These are phyloP conservation scores for Serendipita sp. DNA, from an alignment of 768 basidiomycete species.

Conservation along the genomic window DNA sequence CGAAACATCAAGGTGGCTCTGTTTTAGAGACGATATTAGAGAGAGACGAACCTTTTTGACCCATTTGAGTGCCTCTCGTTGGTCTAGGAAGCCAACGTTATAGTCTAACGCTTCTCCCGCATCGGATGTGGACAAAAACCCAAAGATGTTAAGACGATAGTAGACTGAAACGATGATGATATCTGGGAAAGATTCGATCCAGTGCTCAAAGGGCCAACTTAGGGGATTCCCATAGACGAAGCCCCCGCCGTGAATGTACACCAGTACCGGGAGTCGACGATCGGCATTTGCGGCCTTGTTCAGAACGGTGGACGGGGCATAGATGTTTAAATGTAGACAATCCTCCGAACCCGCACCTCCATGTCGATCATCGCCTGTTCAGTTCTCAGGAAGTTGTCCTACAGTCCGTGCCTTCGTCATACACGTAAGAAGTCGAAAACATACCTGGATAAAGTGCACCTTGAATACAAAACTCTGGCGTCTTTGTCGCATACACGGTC, in stretches of 20 bases:
- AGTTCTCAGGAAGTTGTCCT: neutral
- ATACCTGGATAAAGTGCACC: neutral
- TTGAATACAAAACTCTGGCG: slow-evolving; percentile 46
- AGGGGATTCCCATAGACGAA: slow-evolving; percentile 44
- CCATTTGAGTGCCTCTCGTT: slow-evolving; percentile 27
- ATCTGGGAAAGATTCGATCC: slow-evolving; percentile 42
- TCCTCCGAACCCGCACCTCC: slow-evolving; percentile 53
- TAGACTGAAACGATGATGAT: slow-evolving; percentile 48
- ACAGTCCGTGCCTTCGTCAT: too few species aligned
- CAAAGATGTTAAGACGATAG: slow-evolving; percentile 46
- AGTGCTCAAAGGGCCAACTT: slow-evolving; percentile 50
- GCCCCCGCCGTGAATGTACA: slow-evolving; percentile 27
- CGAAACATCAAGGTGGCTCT: neutral
- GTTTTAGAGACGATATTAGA: slow-evolving; percentile 21
- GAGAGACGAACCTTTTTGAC: slow-evolving; percentile 20
- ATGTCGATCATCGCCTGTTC: neutral
- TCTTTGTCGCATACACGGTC: slow-evolving; percentile 33
- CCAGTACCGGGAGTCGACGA: slow-evolving; percentile 22
- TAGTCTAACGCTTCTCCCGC: slow-evolving; percentile 24
- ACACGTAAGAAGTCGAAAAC: neutral
- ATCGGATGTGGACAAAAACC: slow-evolving; percentile 36
- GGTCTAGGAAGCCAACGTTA: slow-evolving; percentile 41
- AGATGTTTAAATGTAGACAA: slow-evolving; percentile 51
- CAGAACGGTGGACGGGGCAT: slow-evolving; percentile 31
- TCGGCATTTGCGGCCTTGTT: neutral